Base-by-base conservation (phyloP, 1,284 basidiomycete genomes). In the Naganishia albida region DNA sequence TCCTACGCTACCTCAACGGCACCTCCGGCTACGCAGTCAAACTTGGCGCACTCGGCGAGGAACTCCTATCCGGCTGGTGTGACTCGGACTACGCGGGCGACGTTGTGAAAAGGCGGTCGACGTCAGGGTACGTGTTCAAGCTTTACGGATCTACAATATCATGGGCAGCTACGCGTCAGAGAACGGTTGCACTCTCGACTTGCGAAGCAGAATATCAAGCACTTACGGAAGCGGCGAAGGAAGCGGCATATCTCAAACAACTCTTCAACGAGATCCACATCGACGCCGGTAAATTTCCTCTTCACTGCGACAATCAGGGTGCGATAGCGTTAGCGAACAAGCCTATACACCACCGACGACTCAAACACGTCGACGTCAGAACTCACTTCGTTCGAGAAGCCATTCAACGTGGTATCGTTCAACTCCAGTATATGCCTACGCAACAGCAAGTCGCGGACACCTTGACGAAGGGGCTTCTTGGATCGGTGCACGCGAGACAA, bases 321-420 rank as follows among this genome's bases (percentile, higher is more conserved):
- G 70, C 79, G 0, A 77, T 83, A 28, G 54, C 69, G 0, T 65
- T 83, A 0, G 71, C 80, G 0, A 50, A 75, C 7, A 79, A 81
- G 59, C 72, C 77, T 0, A 70, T 73, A 2, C 67, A 65, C 6
- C 75, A 81, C 48, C 50, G 70, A 0, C 69, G 73, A 0, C 71
- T 75, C 13, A 83, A 83, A 68, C 82, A 84, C 64, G 82, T 84
- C 46, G 75, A 81, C 48, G 72, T 83, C 18, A 65, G 68, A 1
- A 72, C 80, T 59, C 81, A 83, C 62, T 80, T 74, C 42, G 72
- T 83, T 15, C 74, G 80, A 0, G 78, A 83, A 30, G 39, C 23
- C n/a, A 48, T 48, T 10, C 18, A 48, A 8, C 44, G 44, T 16
- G 23, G 23, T 3, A 25, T 48, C 44, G 18, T 48, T n/a, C 18